These are phyloP conservation scores for Leptographium lundbergii DNA, from an alignment of 2,329 filamentous ascomycete genomes.

Conservation along the genomic window DNA sequence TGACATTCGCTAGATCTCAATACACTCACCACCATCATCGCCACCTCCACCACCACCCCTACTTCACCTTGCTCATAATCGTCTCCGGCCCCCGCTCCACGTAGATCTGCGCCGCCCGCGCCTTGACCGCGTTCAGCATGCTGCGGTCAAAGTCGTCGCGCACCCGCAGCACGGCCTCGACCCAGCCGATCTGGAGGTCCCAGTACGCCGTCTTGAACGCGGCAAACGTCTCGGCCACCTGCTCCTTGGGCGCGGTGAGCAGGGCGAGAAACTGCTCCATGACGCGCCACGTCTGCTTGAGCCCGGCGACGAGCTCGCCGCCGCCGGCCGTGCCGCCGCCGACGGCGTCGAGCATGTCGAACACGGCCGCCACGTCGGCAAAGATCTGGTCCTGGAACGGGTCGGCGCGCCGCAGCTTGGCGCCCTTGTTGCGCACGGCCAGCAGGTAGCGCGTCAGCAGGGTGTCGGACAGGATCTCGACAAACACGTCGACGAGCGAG, in stretches of 20 bases:
- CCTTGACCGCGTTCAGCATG: constrained; percentile 82
- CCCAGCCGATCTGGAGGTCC: constrained; percentile 91
- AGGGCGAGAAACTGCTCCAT: constrained; percentile 74
- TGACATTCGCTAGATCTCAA: no score
- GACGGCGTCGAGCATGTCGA: constrained; percentile 71
- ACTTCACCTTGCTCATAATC: constrained; percentile 89
- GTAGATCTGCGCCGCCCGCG: constrained; percentile 72
- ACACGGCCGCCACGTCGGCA: constrained; percentile 81
- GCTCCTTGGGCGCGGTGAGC: constrained; percentile 62
- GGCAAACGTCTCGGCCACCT: constrained; percentile 66
- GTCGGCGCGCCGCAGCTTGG: constrained; percentile 75
- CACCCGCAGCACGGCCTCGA: constrained; percentile 76
- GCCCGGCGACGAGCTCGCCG: constrained; percentile 53
- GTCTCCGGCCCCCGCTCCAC: constrained; percentile 75
- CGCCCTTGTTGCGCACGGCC: constrained; percentile 76
- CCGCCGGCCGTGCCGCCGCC: constrained; percentile 25
- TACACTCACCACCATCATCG: neutral
- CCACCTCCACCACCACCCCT: neutral
- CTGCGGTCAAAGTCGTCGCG: constrained; percentile 88
- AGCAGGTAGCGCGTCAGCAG: constrained; percentile 76
- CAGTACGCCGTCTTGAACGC: constrained; percentile 78
- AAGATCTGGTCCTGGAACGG: constrained; percentile 88
- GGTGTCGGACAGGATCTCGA: constrained; percentile 87
- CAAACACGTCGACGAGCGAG: constrained; percentile 77
- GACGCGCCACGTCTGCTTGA: constrained; percentile 88